phyloP scores from a whole-genome alignment of 2,329 filamentous ascomycete species.

The Xylariaceae sp. region DNA sequence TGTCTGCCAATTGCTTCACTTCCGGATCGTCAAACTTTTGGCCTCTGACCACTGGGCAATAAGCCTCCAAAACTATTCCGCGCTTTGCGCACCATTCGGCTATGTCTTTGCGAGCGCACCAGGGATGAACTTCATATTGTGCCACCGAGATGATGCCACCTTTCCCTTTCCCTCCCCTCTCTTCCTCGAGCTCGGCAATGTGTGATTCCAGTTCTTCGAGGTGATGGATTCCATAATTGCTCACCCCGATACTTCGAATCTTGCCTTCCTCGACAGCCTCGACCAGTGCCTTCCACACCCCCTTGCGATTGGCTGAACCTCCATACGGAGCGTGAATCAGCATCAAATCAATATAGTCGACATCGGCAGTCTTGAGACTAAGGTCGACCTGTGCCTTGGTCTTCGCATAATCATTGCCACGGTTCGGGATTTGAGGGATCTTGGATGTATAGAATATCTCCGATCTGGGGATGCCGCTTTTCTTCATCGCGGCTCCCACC shows the following conservation, averaged over 20 bases:
- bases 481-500: slow-evolving; percentile 42
- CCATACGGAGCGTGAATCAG: slow-evolving; percentile 63
- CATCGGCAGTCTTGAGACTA: slow-evolving; percentile 59
- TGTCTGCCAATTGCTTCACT: slow-evolving; percentile 63
- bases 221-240: slow-evolving; percentile 64
- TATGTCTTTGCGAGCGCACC: slow-evolving; percentile 78
- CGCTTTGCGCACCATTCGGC: slow-evolving; percentile 70
- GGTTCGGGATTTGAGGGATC: neutral
- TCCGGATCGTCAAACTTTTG: slow-evolving; percentile 68
- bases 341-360: slow-evolving; percentile 67
- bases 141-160: slow-evolving; percentile 76
- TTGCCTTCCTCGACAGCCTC: slow-evolving; percentile 61
- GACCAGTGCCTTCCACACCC: slow-evolving; percentile 61
- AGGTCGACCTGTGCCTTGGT: slow-evolving; percentile 62
- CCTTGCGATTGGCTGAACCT: slow-evolving; percentile 54
- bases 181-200: slow-evolving; percentile 59
- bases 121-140: slow-evolving; percentile 89
- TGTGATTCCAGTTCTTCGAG: slow-evolving; percentile 58
- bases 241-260: slow-evolving; percentile 60
- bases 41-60: slow-evolving; percentile 62
- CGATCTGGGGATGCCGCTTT: slow-evolving; percentile 37
- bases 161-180: slow-evolving; percentile 60
- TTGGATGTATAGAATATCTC: slow-evolving; percentile 34
- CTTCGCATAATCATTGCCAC: slow-evolving; percentile 51
- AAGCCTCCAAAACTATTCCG: slow-evolving; percentile 62